Evolutionary conservation across 768 basidiomycete genomes (phyloP), one percentile per base, ranked within the genome.

Genomic region (Lactarius tabidus): DNA sequence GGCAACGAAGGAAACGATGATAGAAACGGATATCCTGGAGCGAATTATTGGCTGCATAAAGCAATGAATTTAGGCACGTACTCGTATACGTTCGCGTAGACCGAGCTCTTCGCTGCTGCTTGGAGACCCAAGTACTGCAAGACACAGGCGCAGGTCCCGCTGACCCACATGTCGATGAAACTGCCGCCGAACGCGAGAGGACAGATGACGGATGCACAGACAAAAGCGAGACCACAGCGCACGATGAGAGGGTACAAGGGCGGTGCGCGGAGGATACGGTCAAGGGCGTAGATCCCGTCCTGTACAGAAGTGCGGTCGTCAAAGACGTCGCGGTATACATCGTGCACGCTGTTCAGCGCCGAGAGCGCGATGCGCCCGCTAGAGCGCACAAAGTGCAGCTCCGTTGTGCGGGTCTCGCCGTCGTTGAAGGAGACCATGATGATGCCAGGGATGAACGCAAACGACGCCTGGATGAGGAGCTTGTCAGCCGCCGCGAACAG

Each of bases 61-160:
- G 28, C 36, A 9, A 23, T 15, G 14, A 6, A 48, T 1, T 12
- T 55, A 41, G 53, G 36, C 6, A 28, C 92, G 75, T 74, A 95
- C 94, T 96, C 94, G 72, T 95, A 96, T 63, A 95, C 92, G 71
- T 93, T 95, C n/a, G 93, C 92, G 75, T 94, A 95, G 77, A 92
- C 89, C 1, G 90, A 83, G 70, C 89, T 94, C 76, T 90, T 93
- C 69, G 87, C 84, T 4, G 93, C 93, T 10, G 90, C 86, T 71
- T 87, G 88, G 56, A 94, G 78, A 41, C 92, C 91, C 52, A 95
- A 80, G 74, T 89, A 92, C 71, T 91, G 89, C 57, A 95, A 78
- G 57, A 86, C 74, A 63, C 83, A 83, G 12, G 87, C 87, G 60
- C 85, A 89, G 0, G 79, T 73, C 15, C 90, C 90, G 63, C 89